Percentiles rank a stretch among this genome's conserved stretches.
Conservation (phyloP, 164 flowering plant genomes). For the Santalum album region DNA sequence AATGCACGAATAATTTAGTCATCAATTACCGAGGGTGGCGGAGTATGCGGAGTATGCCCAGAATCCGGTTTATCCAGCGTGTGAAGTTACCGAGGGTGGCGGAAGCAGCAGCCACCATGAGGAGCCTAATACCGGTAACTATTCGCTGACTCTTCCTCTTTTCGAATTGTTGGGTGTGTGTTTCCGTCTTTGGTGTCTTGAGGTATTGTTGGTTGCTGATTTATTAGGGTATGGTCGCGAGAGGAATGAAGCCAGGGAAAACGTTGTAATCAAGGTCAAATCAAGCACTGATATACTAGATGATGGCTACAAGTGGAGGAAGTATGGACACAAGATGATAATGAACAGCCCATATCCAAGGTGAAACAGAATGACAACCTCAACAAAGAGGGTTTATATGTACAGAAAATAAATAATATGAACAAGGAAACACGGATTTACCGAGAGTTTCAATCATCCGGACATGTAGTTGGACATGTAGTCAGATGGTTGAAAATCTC, state of each 20-base stretch:
- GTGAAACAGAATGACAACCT: conserved; percentile 10
- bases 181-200: not conserved
- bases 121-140: conserved; percentile 14
- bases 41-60: conserved; percentile 1
- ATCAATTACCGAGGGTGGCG: conserved; percentile 8
- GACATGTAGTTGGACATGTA: too few species aligned
- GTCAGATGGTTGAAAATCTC: too few species aligned
- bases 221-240: conserved; percentile 7
- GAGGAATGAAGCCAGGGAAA: conserved; percentile 17
- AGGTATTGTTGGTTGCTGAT: not conserved
- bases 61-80: conserved; percentile 5
- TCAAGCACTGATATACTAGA: conserved; percentile 42
- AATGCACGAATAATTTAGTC: too few species aligned
- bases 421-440: too few species aligned
- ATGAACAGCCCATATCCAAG: conserved; percentile 55
- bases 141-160: not conserved
- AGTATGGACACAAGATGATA: conserved; percentile 58
- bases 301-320: conserved; percentile 58
- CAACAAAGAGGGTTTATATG: too few species aligned
- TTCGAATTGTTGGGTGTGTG: not conserved
- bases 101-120: conserved; percentile 14
- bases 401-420: too few species aligned
- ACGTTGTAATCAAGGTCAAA: conserved; percentile 37
- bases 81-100: conserved; percentile 8
- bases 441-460: too few species aligned